Percentiles rank a stretch among this genome's conserved stretches.
These are phyloP conservation scores for Jatropha curcas DNA, from an alignment of 345 rosid species.

Conservation along the genomic window DNA sequence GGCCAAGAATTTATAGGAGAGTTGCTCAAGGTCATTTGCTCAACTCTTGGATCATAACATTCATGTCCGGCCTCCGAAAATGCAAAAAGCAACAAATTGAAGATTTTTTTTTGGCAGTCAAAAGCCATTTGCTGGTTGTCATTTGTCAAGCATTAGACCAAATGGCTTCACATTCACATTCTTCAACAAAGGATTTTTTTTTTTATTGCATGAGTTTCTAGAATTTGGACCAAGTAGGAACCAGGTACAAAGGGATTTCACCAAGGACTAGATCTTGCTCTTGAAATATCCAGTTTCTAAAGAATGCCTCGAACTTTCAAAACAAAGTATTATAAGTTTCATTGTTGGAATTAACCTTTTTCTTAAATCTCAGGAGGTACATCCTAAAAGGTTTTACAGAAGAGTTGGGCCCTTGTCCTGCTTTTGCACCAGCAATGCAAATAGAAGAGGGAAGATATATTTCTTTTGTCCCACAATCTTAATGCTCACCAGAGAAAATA, in stretches of 20 bases:
- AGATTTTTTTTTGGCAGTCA: too few species aligned
- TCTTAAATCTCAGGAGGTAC: neutral
- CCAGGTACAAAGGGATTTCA: neutral
- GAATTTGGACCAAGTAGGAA: neutral
- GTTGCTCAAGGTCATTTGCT: neutral
- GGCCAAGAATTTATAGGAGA: neutral
- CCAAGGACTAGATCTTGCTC: neutral
- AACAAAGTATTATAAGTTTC: neutral
- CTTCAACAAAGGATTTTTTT: too few species aligned
- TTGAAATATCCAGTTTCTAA: neutral
- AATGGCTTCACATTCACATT: too few species aligned
- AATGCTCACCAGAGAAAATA: neutral
- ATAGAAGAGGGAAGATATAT: neutral
- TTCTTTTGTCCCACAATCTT: neutral
- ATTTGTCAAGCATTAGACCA: too few species aligned
- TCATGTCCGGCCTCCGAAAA: neutral
- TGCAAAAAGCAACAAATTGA: neutral
- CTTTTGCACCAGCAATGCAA: conserved; percentile 1
- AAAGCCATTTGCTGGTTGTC: too few species aligned
- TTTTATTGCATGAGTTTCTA: neutral
- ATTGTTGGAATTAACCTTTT: neutral
- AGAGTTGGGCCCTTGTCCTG: neutral
- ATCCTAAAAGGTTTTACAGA: neutral
- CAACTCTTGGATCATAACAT: neutral
- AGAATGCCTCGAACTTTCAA: neutral